Evolutionary conservation across 192 early-diverging fungal genomes (phyloP).

Genomic region (Podila epicladia): DNA sequence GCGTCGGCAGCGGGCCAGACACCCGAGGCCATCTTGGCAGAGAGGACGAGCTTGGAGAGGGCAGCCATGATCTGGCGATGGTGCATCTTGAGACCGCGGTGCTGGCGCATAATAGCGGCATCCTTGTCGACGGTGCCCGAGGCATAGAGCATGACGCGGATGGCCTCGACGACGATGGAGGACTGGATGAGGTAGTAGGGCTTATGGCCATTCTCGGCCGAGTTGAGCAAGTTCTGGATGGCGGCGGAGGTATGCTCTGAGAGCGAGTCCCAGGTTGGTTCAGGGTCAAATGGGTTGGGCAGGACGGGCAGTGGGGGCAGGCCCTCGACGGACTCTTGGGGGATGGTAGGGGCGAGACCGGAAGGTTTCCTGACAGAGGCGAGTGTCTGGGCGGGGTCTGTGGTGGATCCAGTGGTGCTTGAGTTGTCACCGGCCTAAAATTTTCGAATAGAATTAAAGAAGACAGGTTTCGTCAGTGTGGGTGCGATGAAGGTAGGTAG

Average conservation of each 20-base stretch:
- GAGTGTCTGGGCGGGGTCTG: constrained; percentile 48
- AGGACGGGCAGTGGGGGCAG: constrained; percentile 42
- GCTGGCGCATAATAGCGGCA: constrained; percentile 66
- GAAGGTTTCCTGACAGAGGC: constrained; percentile 35
- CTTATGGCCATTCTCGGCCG: constrained; percentile 65
- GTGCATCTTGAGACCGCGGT: constrained; percentile 70
- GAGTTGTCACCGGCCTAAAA: constrained; percentile 18
- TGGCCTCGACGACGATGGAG: constrained; percentile 74
- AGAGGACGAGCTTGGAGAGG: constrained; percentile 85
- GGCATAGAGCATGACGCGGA: constrained; percentile 88
- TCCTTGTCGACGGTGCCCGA: constrained; percentile 80
- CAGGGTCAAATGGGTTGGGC: constrained; percentile 44
- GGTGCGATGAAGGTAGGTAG: neutral
- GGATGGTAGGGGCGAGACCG: constrained; percentile 40
- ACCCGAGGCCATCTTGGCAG: constrained; percentile 84
- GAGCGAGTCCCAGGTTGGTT: constrained; percentile 65
- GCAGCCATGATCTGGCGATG: constrained; percentile 85
- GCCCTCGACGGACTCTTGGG: constrained; percentile 53
- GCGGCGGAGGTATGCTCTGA: constrained; percentile 59
- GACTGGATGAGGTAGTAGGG: constrained; percentile 70
- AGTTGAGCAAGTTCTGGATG: constrained; percentile 58
- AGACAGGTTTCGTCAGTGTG: neutral
- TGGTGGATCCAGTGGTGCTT: constrained; percentile 39
- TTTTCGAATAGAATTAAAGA: constrained; percentile 1
- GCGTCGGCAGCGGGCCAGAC: constrained; percentile 91